Percentiles rank a stretch among this genome's conserved stretches.
Evolutionary conservation across 129 eudicot genomes (phyloP).

Genomic region (Saussurea involucrata): DNA sequence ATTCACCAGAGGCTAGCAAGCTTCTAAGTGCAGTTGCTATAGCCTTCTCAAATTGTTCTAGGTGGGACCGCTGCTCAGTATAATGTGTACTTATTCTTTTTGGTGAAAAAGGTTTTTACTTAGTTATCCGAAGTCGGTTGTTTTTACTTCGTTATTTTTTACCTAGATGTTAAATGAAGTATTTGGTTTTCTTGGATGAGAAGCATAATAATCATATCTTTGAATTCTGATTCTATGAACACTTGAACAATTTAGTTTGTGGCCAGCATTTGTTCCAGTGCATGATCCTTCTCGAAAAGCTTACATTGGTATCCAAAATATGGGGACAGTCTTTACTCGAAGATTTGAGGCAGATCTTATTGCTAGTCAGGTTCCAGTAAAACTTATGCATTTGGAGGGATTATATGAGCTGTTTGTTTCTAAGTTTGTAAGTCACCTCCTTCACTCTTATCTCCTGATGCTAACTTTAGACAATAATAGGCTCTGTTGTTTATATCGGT

Average conservation of each 20-base stretch:
- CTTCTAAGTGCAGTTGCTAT: constrained; percentile 95
- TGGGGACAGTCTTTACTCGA: constrained; percentile 92
- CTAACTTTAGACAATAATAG: background rate
- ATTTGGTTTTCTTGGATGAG: background rate
- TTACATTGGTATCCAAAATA: constrained; percentile 90
- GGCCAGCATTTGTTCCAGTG: constrained; percentile 99
- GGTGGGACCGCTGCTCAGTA: constrained; percentile 41
- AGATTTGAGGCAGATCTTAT: constrained; percentile 94
- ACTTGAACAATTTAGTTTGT: constrained; percentile 54
- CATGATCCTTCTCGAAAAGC: constrained; percentile 92
- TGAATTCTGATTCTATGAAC: constrained; percentile 17
- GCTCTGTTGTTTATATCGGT: background rate
- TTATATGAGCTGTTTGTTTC: constrained; percentile 88
- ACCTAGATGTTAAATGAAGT: background rate
- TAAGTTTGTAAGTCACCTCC: constrained; percentile 69
- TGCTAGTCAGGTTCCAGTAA: constrained; percentile 91
- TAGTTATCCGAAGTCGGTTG: background rate
- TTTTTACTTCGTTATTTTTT: background rate
- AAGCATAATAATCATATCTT: constrained; percentile 7
- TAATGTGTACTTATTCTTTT: background rate
- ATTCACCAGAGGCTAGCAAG: constrained; percentile 97
- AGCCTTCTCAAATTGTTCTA: constrained; percentile 87
- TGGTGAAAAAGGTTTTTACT: background rate
- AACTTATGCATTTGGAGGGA: constrained; percentile 99
- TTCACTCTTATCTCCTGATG: background rate